Evolutionary conservation across 179 eudicot genomes (phyloP), one percentile per base, ranked within the genome.

Genomic region (Beta macrorhiza): DNA sequence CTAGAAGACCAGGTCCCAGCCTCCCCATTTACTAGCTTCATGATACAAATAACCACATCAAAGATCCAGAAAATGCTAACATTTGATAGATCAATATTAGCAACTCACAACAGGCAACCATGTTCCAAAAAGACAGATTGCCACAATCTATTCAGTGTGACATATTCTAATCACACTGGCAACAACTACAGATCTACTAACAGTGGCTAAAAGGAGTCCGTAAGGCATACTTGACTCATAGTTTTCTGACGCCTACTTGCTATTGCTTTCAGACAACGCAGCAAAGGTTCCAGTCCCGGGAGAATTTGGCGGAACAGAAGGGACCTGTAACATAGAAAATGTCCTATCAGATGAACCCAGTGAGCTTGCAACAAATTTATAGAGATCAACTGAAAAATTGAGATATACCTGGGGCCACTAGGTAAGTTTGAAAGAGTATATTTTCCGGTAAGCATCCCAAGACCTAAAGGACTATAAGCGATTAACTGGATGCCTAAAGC

Each of bases 361-460:
- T 67, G 75, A 44, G 59, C 15, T 58, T 15, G 56, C 3, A 37
- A 29, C 72, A 64, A 70, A 55, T 49, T 52, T 63, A 12, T 29
- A 65, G 51, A 19, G 59, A 52, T 22, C n/a, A 55, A 78, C 52
- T 65, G 57, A 29, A 51, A 56, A 37, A 5, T 55, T 29, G 82
- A 67, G 45, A 79, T 52, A 42, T 87, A 91, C 98, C 98, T 83
- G 55, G 97, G 99, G 32, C 99, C 99, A 75, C 78, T 85, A 52
- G 99, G 98, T 78, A 92, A 89, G 65, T 83, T 90, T 59, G 95
- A 86, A 81, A 86, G 76, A 29, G 89, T 86, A 83, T 95, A 93
- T 87, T 95, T 95, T 55, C 99, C 98, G 4, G 99, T 95, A 69
- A 95, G 95, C 99, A 95, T 93, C 62, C 99, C 99, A 79, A 95